Percentiles rank a stretch among this genome's conserved stretches.
Evolutionary conservation across 768 basidiomycete genomes (phyloP).

Genomic region (Pholiota molesta): DNA sequence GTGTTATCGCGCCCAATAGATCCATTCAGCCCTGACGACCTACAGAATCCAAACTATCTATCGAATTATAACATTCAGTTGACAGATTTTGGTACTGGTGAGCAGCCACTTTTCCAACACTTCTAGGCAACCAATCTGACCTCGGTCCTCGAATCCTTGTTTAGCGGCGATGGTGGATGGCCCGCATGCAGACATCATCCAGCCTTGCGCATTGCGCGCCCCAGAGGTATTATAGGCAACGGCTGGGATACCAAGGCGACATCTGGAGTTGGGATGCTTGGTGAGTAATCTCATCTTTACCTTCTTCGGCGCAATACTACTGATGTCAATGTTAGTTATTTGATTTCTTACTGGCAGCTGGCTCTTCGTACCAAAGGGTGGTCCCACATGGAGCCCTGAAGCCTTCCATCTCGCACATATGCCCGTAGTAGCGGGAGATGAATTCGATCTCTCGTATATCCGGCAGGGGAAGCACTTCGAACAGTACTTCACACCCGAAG

Average conservation of each 20-base stretch:
- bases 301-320: background rate
- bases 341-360: slow-evolving; percentile 21
- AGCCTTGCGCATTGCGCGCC: background rate
- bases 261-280: background rate
- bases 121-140: no score
- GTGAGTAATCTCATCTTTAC: background rate
- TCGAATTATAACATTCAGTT: no score
- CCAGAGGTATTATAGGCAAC: background rate
- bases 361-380: slow-evolving; percentile 19
- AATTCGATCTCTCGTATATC: slow-evolving; percentile 14
- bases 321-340: background rate
- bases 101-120: no score
- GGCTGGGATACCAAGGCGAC: background rate
- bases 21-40: no score
- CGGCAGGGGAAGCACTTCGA: slow-evolving; percentile 12
- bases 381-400: slow-evolving; percentile 20
- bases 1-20: no score
- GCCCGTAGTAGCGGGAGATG: slow-evolving; percentile 15
- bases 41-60: no score
- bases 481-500: slow-evolving; percentile 16
- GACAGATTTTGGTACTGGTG: no score
- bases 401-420: slow-evolving; percentile 24
- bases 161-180: no score
- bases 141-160: no score
- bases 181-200: no score